phyloP scores from a whole-genome alignment of 352 stramenopile genomes.

The Blastocystis sp. region DNA sequence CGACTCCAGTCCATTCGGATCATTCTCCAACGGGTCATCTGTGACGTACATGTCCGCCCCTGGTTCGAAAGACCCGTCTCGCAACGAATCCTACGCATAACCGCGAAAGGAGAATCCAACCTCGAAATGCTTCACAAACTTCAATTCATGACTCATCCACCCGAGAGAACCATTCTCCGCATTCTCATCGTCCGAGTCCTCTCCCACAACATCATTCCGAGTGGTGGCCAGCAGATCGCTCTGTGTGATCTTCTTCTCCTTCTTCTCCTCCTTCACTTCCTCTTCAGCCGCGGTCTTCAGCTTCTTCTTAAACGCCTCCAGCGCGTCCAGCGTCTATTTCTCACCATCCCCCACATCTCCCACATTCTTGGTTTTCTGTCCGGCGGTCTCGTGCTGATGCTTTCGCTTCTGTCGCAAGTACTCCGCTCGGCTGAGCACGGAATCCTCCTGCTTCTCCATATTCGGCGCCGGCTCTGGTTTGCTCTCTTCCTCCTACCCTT shows the following conservation, averaged over 20 bases:
- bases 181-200: conserved; percentile 69
- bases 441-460: background rate
- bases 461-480: background rate
- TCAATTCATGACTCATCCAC: conserved; percentile 68
- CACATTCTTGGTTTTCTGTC: conserved; percentile 22
- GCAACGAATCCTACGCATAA: conserved; percentile 65
- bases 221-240: conserved; percentile 32
- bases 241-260: conserved; percentile 4
- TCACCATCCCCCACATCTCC: background rate
- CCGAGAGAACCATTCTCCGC: conserved; percentile 9
- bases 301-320: conserved; percentile 17
- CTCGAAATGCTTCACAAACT: conserved; percentile 46
- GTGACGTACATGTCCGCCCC: conserved; percentile 56
- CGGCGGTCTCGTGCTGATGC: background rate
- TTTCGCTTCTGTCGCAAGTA: background rate
- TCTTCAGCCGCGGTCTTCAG: conserved; percentile 1
- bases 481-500: conserved; percentile 9
- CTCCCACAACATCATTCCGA: conserved; percentile 33
- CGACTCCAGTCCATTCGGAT: background rate
- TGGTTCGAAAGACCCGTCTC: conserved; percentile 58
- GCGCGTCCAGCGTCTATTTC: conserved; percentile 32
- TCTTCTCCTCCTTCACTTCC: conserved; percentile 14
- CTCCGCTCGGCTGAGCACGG: background rate
- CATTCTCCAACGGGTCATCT: conserved; percentile 31
- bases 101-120: conserved; percentile 51